Evolutionary conservation across 2,329 filamentous ascomycete genomes (phyloP).

Genomic region (Anthostomella pinea): DNA sequence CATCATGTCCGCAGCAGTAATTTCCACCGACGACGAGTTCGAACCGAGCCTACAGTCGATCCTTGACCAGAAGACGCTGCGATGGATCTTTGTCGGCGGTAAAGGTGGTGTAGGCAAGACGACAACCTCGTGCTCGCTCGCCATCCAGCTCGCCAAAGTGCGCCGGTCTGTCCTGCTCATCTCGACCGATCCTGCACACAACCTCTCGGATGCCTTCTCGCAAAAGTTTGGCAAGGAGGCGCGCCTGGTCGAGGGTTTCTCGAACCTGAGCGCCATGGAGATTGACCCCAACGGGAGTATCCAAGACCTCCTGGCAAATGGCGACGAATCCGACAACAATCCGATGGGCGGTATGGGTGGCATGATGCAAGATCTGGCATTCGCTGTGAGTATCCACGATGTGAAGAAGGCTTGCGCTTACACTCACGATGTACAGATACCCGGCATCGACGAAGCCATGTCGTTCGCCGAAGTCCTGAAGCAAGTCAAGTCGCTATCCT

Average conservation of each 20-base stretch:
- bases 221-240: conserved; percentile 99
- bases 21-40: conserved; percentile 70
- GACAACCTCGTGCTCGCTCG: conserved; percentile 97
- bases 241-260: conserved; percentile 84
- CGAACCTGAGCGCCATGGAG: conserved; percentile 96
- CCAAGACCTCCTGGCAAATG: conserved; percentile 83
- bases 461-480: conserved; percentile 98
- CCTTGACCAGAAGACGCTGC: conserved; percentile 88
- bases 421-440: conserved; percentile 61
- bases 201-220: conserved; percentile 94
- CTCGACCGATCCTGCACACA: conserved; percentile 97
- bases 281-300: conserved; percentile 98
- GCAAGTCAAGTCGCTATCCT: conserved; percentile 97
- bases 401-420: conserved; percentile 7
- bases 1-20: conserved; percentile 40
- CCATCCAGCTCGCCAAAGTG: conserved; percentile 93
- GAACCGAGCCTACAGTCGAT: conserved; percentile 93
- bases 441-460: conserved; percentile 99
- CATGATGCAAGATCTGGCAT: conserved; percentile 98
- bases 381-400: conserved; percentile 62
- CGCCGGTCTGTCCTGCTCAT: conserved; percentile 96
- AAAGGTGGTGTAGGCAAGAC: conserved; percentile 99
- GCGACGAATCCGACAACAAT: conserved; percentile 60
- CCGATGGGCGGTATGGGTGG: conserved; percentile 70
- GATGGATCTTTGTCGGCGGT: conserved; percentile 98